Base-by-base conservation (phyloP, 164 flowering plant species). In the Macadamia integrifolia region DNA sequence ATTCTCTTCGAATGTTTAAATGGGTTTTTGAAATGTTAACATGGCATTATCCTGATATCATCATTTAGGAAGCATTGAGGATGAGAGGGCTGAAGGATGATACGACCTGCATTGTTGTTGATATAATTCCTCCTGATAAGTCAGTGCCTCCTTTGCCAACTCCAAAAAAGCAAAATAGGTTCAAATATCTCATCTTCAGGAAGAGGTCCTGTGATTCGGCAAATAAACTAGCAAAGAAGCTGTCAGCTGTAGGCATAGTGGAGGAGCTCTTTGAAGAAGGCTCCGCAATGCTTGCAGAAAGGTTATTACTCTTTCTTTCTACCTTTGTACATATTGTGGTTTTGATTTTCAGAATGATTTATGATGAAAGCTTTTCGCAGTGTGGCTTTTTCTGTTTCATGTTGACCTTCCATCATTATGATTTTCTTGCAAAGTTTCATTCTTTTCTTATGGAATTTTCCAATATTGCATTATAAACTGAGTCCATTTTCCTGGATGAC, bases 191-290 rank as follows among this genome's bases (percentile, higher is more conserved):
- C 23, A 73, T 89, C 11, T 86, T 84, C 77, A 75, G 92, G 77
- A 92, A 68, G 64, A 81, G 66, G 67, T 84, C 89, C 30, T 76
- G 58, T 12, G 80, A 77, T 73, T 82, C 87, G 65, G 77, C 85
- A 40, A 78, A 69, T 71, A 87, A 83, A 76, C 77, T 82, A 1
- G 77, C 96, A 42, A 86, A 84, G 71, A 90, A 85, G 79, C 81
- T 90, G 46, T 85, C 96, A 14, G 81, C 91, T 68, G 80, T 88
- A 6, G 87, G 89, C 50, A 80, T 84, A 6, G 96, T 90, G 56
- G 98, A 92, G 75, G 98, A 92, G 70, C 76, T 92, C 31, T 92
- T 88, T 75, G 98, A 92, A 80, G 98, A 90, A 76, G 98, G 98
- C 44, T 92, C 98, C 3, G 98, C 93, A 44, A 90, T 92, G 91